phyloP scores from a whole-genome alignment of 306 rosid species.

The Vicia faba region DNA sequence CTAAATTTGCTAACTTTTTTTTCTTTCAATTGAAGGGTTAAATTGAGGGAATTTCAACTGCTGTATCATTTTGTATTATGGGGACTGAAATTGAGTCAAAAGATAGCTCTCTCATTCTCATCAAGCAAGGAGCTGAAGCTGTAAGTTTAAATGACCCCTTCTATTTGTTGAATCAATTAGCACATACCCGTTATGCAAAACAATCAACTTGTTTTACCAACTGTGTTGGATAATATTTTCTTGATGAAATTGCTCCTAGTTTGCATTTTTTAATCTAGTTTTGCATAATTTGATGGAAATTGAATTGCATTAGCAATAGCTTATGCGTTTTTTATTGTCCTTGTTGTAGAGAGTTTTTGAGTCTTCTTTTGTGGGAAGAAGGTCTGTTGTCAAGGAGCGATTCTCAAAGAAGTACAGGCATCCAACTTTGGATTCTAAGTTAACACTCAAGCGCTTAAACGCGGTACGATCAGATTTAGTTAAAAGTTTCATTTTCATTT shows the following conservation, averaged over 20 bases:
- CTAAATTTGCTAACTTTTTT: neutral
- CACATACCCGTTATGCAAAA: neutral
- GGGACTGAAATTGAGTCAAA: constrained; percentile 25
- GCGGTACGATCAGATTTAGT: constrained; percentile 48
- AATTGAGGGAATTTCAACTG: constrained; percentile 6
- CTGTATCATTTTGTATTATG: constrained; percentile 23
- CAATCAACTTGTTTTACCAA: constrained; percentile 1
- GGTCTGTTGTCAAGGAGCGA: constrained; percentile 77
- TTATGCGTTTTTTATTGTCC: constrained; percentile 16
- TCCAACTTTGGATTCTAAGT: constrained; percentile 85
- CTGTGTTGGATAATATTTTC: neutral
- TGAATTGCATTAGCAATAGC: neutral
- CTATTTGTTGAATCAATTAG: constrained; percentile 20
- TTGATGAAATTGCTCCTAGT: neutral
- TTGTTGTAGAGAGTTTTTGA: constrained; percentile 74
- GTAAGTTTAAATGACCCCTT: constrained; percentile 28
- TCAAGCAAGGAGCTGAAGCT: constrained; percentile 53
- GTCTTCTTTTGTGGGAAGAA: constrained; percentile 77
- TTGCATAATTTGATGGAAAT: neutral
- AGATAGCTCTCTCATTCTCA: constrained; percentile 34
- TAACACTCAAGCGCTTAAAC: constrained; percentile 77
- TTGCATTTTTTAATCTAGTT: too few species aligned
- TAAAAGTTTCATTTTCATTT: neutral
- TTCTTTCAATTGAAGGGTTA: constrained; percentile 2
- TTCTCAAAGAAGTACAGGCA: constrained; percentile 93